A percentile compares a stretch with the other conserved stretches of the same genome.
These are phyloP conservation scores for Solanum rostratum DNA, from an alignment of 257 asterid genomes.

Conservation along the genomic window DNA sequence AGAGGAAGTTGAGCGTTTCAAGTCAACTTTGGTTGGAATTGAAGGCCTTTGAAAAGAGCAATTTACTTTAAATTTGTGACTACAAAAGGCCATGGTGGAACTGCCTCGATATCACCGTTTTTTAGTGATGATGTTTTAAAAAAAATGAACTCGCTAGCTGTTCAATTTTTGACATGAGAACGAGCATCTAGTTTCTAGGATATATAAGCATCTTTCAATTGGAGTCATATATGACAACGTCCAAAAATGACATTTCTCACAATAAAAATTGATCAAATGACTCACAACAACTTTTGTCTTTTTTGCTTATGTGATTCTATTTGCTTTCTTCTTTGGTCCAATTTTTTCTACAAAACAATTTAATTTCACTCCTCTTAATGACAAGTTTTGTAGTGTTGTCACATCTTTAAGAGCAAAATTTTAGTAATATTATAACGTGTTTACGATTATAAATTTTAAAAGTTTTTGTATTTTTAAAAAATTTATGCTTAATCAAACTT, in stretches of 20 bases:
- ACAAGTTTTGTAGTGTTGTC: no score
- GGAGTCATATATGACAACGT: background rate
- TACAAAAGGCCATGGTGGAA: background rate
- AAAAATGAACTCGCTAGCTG: background rate
- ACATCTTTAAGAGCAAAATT: background rate
- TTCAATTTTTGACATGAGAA: background rate
- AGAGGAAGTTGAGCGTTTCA: conserved; percentile 5
- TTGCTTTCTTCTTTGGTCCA: background rate
- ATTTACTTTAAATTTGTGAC: conserved; percentile 2
- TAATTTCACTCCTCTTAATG: background rate
- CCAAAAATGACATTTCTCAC: background rate
- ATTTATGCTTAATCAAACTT: background rate
- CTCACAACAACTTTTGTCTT: background rate
- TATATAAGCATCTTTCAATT: background rate
- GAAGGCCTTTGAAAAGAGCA: conserved; percentile 9
- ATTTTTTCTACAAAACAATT: no score
- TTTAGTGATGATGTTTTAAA: background rate
- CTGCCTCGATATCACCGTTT: background rate
- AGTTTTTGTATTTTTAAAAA: background rate
- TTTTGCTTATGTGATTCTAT: background rate
- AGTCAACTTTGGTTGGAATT: background rate
- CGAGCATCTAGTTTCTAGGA: background rate
- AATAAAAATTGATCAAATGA: background rate
- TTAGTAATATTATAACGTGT: background rate
- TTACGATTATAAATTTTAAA: background rate